A percentile compares a stretch with the other conserved stretches of the same genome.
Evolutionary conservation across 2,329 filamentous ascomycete species (phyloP).

Genomic region (Penicillium sp.): DNA sequence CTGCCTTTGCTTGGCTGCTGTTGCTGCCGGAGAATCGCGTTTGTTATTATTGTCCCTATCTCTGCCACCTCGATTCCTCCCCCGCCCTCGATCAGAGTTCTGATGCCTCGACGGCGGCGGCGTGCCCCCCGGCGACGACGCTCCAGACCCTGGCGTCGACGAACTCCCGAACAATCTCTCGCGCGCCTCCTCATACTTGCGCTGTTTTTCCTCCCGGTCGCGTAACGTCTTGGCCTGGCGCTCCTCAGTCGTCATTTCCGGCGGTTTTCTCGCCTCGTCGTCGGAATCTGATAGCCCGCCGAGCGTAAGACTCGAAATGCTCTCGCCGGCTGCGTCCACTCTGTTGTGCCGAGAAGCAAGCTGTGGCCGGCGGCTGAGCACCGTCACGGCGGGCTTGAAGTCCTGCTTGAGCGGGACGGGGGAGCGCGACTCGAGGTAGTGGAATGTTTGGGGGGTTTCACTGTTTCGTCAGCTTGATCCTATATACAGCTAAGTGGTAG

Average conservation of each 20-base stretch:
- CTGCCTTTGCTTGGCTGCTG: slow-evolving; percentile 44
- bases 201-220: slow-evolving; percentile 84
- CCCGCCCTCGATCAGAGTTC: slow-evolving; percentile 35
- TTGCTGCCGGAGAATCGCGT: slow-evolving; percentile 36
- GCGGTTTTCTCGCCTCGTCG: slow-evolving; percentile 58
- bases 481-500: not conserved
- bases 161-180: slow-evolving; percentile 77
- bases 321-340: slow-evolving; percentile 39
- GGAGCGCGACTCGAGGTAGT: slow-evolving; percentile 67
- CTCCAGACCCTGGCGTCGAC: slow-evolving; percentile 45
- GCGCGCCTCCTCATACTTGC: slow-evolving; percentile 81
- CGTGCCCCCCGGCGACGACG: slow-evolving; percentile 56
- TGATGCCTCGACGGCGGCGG: slow-evolving; percentile 53
- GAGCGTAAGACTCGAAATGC: slow-evolving; percentile 45
- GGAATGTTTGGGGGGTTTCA: slow-evolving; percentile 69
- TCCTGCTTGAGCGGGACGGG: slow-evolving; percentile 62
- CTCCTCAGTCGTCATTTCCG: slow-evolving; percentile 68
- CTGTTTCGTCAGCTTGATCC: slow-evolving; percentile 37
- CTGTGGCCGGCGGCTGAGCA: slow-evolving; percentile 78
- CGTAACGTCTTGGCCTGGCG: slow-evolving; percentile 71
- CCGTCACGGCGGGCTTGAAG: slow-evolving; percentile 78
- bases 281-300: slow-evolving; percentile 54
- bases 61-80: slow-evolving; percentile 44
- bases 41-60: slow-evolving; percentile 24
- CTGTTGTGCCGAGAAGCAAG: slow-evolving; percentile 54